A percentile compares a stretch with the other conserved stretches of the same genome.
These are phyloP conservation scores for Thalassiosira exigua DNA, from an alignment of 352 stramenopile species.

Conservation along the genomic window DNA sequence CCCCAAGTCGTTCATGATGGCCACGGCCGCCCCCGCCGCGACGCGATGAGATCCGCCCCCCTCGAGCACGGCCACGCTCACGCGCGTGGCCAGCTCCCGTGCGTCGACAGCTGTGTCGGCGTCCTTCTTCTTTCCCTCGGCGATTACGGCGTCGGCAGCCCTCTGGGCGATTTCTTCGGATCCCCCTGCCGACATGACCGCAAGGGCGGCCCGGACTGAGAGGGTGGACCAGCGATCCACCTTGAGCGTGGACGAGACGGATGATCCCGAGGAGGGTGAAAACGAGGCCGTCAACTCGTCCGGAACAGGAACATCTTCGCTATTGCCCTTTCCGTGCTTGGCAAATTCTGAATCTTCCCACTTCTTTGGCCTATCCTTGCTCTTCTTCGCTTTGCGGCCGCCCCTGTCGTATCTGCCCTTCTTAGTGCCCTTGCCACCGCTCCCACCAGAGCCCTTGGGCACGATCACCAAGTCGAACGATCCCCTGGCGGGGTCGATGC, in stretches of 20 bases:
- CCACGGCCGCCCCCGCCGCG: slow-evolving; percentile 26
- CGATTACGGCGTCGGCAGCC: slow-evolving; percentile 30
- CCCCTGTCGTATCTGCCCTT: no score
- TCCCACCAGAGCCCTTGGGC: background rate
- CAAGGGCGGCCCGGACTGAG: slow-evolving; percentile 31
- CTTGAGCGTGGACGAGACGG: no score
- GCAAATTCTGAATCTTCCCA: no score
- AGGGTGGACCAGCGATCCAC: slow-evolving; percentile 33
- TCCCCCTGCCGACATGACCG: slow-evolving; percentile 34
- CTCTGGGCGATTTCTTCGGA: slow-evolving; percentile 30
- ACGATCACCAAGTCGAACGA: slow-evolving; percentile 6
- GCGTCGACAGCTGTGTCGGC: no score
- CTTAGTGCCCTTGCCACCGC: background rate
- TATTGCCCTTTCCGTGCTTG: no score
- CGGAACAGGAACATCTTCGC: no score
- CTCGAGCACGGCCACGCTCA: slow-evolving; percentile 38
- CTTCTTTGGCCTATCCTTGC: no score
- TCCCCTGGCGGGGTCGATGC: background rate
- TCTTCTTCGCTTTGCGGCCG: no score
- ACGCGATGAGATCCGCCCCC: slow-evolving; percentile 35
- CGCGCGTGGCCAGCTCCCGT: no score
- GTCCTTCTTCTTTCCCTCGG: slow-evolving; percentile 11
- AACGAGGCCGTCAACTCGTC: no score
- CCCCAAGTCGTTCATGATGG: slow-evolving; percentile 41
- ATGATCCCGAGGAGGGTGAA: no score